These are phyloP conservation scores for Aureobasidium mangrovei DNA, from an alignment of 2,329 filamentous ascomycete species.

Conservation along the genomic window DNA sequence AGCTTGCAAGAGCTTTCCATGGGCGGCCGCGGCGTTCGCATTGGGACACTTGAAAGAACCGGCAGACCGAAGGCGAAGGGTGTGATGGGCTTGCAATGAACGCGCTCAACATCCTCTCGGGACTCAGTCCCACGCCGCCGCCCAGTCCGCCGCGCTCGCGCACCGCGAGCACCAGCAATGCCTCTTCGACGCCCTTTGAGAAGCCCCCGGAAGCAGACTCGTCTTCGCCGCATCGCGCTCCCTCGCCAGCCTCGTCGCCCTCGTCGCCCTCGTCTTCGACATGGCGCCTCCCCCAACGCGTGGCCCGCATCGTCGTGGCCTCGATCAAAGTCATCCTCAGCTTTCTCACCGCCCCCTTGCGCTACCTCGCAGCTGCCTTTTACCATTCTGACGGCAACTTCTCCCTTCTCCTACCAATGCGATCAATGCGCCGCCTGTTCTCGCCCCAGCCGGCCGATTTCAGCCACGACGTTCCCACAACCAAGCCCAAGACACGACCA, in stretches of 20 bases:
- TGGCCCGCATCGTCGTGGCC: slow-evolving; percentile 63
- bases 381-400: slow-evolving; percentile 74
- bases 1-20: no score
- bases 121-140: slow-evolving; percentile 43
- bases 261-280: slow-evolving; percentile 21
- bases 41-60: no score
- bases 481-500: slow-evolving; percentile 20
- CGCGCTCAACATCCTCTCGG: slow-evolving; percentile 85
- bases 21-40: no score
- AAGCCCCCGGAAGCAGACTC: slow-evolving; percentile 55
- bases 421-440: slow-evolving; percentile 31
- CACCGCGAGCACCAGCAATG: slow-evolving; percentile 44
- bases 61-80: not conserved
- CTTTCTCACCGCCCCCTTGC: slow-evolving; percentile 67
- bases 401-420: slow-evolving; percentile 65
- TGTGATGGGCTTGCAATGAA: slow-evolving; percentile 60
- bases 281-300: slow-evolving; percentile 54
- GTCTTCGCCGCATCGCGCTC: slow-evolving; percentile 25
- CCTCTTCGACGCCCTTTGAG: not conserved
- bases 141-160: slow-evolving; percentile 36
- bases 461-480: not conserved
- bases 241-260: slow-evolving; percentile 25
- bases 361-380: slow-evolving; percentile 75
- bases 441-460: not conserved
- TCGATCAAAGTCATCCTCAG: slow-evolving; percentile 71